Base-by-base conservation (phyloP, 73 alveolate species). In the Blepharisma japonicum region DNA sequence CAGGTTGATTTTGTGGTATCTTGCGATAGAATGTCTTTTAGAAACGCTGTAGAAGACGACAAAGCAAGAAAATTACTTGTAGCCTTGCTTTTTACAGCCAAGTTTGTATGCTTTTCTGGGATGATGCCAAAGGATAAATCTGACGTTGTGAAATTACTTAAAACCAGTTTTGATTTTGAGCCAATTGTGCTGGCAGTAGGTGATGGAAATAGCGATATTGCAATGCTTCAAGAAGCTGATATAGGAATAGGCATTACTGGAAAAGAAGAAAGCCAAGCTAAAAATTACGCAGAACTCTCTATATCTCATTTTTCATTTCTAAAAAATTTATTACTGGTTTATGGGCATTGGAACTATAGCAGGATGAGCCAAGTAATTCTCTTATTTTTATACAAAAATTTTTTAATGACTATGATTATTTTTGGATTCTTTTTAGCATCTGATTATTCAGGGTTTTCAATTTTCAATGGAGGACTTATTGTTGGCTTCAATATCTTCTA, bases 1-100 rank as follows among this genome's bases (percentile, higher is more conserved):
- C 68, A 49, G 76, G 84, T 55, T 55, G 68, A 45, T 55, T 81
- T 23, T 23, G 32, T 54, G 55, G 87, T 11, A 82, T 86, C 46
- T 83, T 91, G 42, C 83, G 66, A 51, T 51, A 51, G 66, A 18
- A 11, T 14, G 21, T 14, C 27, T 0, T 51, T 51, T 51, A 51
- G n/a, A 14, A 51, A 14, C 4, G 66, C 66, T 51, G n/a, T 51
- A 18, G 66, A 11, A 14, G n/a, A 11, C n/a, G 66, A 51, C 4
- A 18, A 51, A 4, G 66, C 66, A 18, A 11, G 66, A 51, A 51
- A 51, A 18, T 51, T 51, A 18, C 21, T 51, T 14, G n/a, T 11
- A 14, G n/a, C 27, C 4, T 18, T 51, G 3, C n/a, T 51, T 11
- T 51, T 51, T 51, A 18, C 27, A 18, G 66, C 66, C 2, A 51